Base-by-base conservation (phyloP, 2,329 filamentous ascomycete species). In the Chaetoscypha palmicola region DNA sequence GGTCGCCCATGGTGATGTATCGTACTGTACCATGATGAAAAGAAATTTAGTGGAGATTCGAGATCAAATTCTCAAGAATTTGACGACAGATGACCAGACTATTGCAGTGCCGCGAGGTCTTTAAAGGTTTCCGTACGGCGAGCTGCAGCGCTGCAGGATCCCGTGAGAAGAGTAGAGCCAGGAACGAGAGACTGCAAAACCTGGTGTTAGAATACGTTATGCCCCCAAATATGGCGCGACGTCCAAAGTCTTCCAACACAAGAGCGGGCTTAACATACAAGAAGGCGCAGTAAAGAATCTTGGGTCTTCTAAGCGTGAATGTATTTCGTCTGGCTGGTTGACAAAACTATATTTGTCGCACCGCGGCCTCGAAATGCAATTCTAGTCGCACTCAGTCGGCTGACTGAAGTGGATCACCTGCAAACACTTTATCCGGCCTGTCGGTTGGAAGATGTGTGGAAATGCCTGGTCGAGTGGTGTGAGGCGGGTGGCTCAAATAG, bases 1-100 rank as follows among this genome's bases (percentile, higher is more conserved):
- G 50, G 71, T 61, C 19, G 75, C 73, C 76, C 76, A 80, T 59
- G 65, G 58, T 19, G 64, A 60, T 16, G 57, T 59, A 41, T 67
- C 60, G 22, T 66, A 63, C 41, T 61, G 54, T 21, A 62, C 61
- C 72, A 76, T 75, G 24, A 53, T 56, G 51, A 43, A 38, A 23
- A 39, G 12, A 17, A 24, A 36, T 3, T 16, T 12, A 5, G 16
- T 20, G 19, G 32, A 37, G 26, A 36, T 24, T 30, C 14, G 21
- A 37, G 5, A 9, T 16, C n/a, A 24, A 34, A 23, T 22, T 19
- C 14, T 24, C 37, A n/a, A 31, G 4, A 41, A 31, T 12, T 16
- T n/a, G 12, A 17, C n/a, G 31, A 23, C 8, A 11, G 21, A n/a
- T 20, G n/a, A 14, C 10, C 8, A n/a, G n/a, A n/a, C 19, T 35